Evolutionary conservation across 305 asterid species (phyloP), one percentile per base, ranked within the genome.

Genomic region (Nicotiana rustica): DNA sequence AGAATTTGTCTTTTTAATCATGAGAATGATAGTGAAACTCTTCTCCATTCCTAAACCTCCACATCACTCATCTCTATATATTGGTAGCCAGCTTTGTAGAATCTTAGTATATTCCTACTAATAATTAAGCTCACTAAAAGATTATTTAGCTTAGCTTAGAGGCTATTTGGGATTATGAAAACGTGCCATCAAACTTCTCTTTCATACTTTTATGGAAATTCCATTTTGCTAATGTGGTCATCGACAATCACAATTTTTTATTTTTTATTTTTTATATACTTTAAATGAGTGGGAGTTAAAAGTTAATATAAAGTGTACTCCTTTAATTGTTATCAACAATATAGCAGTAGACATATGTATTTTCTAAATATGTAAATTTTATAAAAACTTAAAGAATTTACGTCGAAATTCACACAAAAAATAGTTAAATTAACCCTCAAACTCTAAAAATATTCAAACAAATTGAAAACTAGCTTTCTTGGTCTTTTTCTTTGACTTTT

Each of bases 61-160:
- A 10, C 56, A n/a, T 68, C 77, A 68, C 10, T 38, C 33, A 4
- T 2, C 15, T 17, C 76, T 36, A 35, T 19, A 10, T 70, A 70
- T 70, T 44, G 60, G 18, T 41, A 41, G 59, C 77, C 77, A 70
- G 6, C 35, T 17, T 18, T 70, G 77, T 57, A n/a, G 77, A 10
- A 69, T 38, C 33, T 35, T 31, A 2, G 12, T 33, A 67, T 67
- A 67, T 67, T 67, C 71, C 73, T 67, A 67, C 4, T 5, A 66
- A 31, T 41, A 29, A 29, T 29, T 29, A 44, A 44, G 52, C 59
- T 55, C 4, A 55, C n/a, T 55, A 55, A 55, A 55, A 55, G 59
- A 5, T 13, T 14, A 55, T 13, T 13, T 55, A 55, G 59, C 59
- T 55, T 13, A 55, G 17, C 47, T 31, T 0, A 66, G 47, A 67